phyloP scores from a whole-genome alignment of 352 stramenopile genomes.

The Poterioochromonas sp. region DNA sequence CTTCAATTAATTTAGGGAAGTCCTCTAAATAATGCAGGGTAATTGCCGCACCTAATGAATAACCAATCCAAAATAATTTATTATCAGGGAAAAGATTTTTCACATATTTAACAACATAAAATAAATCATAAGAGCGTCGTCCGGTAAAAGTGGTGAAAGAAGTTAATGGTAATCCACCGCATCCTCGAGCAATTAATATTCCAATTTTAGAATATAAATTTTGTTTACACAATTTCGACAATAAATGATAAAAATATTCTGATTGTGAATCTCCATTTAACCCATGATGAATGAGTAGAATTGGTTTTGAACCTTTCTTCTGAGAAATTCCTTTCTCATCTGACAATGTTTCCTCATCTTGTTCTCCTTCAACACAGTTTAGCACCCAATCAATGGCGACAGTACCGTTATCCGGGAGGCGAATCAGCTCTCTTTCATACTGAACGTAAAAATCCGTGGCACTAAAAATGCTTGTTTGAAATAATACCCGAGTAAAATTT shows the following conservation, averaged over 20 bases:
- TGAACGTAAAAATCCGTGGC: neutral
- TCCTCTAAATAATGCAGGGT: slow-evolving; percentile 9
- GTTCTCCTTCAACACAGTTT: neutral
- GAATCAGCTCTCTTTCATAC: neutral
- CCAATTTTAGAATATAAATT: neutral
- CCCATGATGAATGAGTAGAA: neutral
- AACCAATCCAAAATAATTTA: slow-evolving; percentile 18
- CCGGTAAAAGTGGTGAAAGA: neutral
- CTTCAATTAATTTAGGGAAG: neutral
- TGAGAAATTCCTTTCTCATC: neutral
- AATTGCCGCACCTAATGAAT: neutral
- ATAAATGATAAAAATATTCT: slow-evolving; percentile 17
- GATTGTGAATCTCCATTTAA: slow-evolving; percentile 7
- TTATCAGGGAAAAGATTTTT: neutral
- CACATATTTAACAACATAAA: neutral
- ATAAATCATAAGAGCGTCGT: neutral
- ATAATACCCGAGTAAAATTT: neutral
- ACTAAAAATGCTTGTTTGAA: neutral
- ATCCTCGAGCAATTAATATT: slow-evolving; percentile 19
- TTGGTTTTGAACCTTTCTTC: neutral
- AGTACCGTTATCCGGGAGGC: neutral
- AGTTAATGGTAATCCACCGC: neutral
- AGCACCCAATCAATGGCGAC: slow-evolving; percentile 20
- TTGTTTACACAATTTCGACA: neutral
- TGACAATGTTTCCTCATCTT: no score